Conservation (phyloP, 371 early-diverging fungal species). For the Apophysomyces elegans region DNA sequence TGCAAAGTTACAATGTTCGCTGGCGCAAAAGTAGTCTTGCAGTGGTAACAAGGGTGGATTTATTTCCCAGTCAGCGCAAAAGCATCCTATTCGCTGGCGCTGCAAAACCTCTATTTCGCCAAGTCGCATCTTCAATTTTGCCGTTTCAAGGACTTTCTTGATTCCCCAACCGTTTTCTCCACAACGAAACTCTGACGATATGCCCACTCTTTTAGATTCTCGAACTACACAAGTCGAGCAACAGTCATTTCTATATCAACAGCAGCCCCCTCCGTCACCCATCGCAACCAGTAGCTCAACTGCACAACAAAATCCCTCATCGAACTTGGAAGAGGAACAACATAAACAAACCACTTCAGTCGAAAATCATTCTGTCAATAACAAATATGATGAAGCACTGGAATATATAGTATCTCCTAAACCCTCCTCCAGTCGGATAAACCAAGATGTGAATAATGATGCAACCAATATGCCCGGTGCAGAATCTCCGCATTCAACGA, state of each 20-base stretch:
- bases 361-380: conserved; percentile 3
- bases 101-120: too few species aligned
- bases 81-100: too few species aligned
- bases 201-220: conserved; percentile 18
- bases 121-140: conserved; percentile 4
- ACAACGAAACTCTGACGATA: background rate
- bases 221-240: conserved; percentile 12
- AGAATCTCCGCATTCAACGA: conserved; percentile 10
- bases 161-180: background rate
- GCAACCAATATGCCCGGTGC: background rate
- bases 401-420: conserved; percentile 28
- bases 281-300: conserved; percentile 13
- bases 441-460: background rate
- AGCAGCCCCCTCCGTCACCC: conserved; percentile 15
- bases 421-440: conserved; percentile 22
- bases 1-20: too few species aligned
- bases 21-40: too few species aligned
- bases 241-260: conserved; percentile 16
- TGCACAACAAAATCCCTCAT: conserved; percentile 10
- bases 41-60: too few species aligned
- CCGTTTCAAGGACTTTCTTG: background rate
- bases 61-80: too few species aligned
- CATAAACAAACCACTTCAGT: conserved; percentile 7
- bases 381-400: conserved; percentile 11
- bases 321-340: conserved; percentile 12